A percentile compares a stretch with the other conserved stretches of the same genome.
Conservation (phyloP, 768 basidiomycete genomes). For the Suillus discolor region DNA sequence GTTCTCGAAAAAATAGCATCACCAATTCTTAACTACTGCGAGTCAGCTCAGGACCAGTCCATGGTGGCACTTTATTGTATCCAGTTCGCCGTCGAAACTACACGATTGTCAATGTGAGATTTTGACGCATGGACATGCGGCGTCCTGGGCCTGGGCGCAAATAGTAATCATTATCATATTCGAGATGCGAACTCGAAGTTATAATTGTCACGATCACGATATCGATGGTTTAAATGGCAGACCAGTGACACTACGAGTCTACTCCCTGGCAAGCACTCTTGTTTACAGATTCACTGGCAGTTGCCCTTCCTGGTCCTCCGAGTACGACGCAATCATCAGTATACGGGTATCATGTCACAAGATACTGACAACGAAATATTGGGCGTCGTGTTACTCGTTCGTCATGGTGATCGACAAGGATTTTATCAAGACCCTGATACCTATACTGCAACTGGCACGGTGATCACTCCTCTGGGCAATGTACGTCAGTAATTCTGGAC, state of each 20-base stretch:
- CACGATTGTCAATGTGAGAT: not conserved
- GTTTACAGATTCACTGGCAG: not conserved
- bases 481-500: slow-evolving; percentile 35
- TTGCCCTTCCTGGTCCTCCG: not conserved
- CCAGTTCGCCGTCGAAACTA: not conserved
- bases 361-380: slow-evolving; percentile 39
- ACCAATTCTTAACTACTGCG: too few relatives aligned
- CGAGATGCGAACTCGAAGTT: not conserved
- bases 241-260: not conserved
- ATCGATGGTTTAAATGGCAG: not conserved
- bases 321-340: not conserved
- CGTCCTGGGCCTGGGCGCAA: not conserved
- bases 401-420: slow-evolving; percentile 64
- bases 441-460: slow-evolving; percentile 56
- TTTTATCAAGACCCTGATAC: slow-evolving; percentile 66
- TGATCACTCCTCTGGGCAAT: slow-evolving; percentile 70
- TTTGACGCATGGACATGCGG: not conserved
- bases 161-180: not conserved
- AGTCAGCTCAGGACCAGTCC: too few relatives aligned
- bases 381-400: slow-evolving; percentile 57
- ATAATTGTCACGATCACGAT: not conserved
- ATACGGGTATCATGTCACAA: slow-evolving; percentile 14
- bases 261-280: not conserved
- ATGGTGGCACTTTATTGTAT: not conserved
- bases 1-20: not conserved